Evolutionary conservation across 495 filamentous ascomycete species (phyloP), one percentile per base, ranked within the genome.

Genomic region (Annulohypoxylon bovei): DNA sequence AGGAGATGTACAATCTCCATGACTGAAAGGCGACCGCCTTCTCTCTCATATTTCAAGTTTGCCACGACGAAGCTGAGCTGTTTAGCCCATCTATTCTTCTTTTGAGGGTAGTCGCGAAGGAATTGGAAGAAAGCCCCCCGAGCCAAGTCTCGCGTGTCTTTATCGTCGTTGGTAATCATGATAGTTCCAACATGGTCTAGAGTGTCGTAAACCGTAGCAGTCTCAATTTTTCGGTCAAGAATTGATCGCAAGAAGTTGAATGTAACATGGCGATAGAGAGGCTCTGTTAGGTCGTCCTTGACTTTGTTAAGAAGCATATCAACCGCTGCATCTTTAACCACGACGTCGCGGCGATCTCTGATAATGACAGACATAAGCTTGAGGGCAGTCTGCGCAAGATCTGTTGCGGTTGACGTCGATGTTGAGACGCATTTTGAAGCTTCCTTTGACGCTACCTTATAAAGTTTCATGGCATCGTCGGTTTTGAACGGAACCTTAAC

Each of bases 131-230:
- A 99, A 23, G 89, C 91, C 20, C 93, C 92, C 28, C 96, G 88
- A 16, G 95, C 94, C 33, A 95, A 80, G 72, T 97, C 94, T 42
- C 95, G 87, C 2, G 94, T 91, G 67, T 89, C 88, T 70, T 90
- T 89, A 68, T 93, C 93, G 62, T 97, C 91, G 77, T 97, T 98
- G 23, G 92, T 97, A 62, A 99, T 92, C 94, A 98, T 97, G 79
- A 98, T 90, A n/a, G 84, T 88, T 23, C 92, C 92, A 32, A 98
- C 89, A 68, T 90, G 86, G 73, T 99, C 95, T 54, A 97, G 86
- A 12, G 91, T 88, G 70, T 98, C 94, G 77, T 98, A 99, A 52
- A 98, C 89, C 50, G 92, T 88, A 1, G 94, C 87, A 49, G 96
- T 93, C 60, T 97, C 84, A 52, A 97, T 83, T 77, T 92, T 97